phyloP scores from a whole-genome alignment of 345 rosid species.

The Eucalyptus victrix region DNA sequence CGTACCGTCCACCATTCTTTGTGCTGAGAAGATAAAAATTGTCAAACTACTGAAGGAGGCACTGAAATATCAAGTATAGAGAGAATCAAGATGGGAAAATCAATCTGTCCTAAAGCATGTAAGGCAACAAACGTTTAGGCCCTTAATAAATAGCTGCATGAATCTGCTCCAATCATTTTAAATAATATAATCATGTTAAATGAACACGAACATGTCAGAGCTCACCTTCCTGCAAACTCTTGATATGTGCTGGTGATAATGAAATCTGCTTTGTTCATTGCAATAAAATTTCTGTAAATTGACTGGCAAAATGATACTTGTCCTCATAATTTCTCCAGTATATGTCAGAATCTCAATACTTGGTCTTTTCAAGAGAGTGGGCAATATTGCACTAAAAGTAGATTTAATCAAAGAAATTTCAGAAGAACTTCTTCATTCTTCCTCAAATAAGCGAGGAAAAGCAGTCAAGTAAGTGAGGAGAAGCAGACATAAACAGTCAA shows the following conservation, averaged over 20 bases:
- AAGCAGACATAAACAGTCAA: background rate
- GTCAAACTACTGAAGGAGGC: background rate
- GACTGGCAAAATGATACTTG: constrained; percentile 93
- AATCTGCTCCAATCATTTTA: background rate
- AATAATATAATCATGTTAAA: no score
- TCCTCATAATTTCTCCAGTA: constrained; percentile 87
- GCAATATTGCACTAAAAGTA: constrained; percentile 84
- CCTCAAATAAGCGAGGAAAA: background rate
- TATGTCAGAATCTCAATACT: constrained; percentile 94
- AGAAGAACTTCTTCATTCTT: background rate
- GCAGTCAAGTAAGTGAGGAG: background rate
- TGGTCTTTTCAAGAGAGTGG: constrained; percentile 93
- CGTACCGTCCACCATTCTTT: constrained; percentile 44
- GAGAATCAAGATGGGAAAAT: constrained; percentile 36
- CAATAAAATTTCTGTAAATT: constrained; percentile 84
- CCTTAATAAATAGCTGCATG: background rate
- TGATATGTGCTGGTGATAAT: constrained; percentile 97
- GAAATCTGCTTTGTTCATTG: constrained; percentile 95
- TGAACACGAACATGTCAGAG: background rate
- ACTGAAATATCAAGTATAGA: background rate
- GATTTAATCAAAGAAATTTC: background rate
- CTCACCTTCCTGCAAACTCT: constrained; percentile 97
- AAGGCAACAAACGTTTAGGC: background rate
- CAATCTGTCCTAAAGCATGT: background rate
- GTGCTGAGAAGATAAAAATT: constrained; percentile 11